Percentiles rank a stretch among this genome's conserved stretches.
phyloP scores from a whole-genome alignment of 768 basidiomycete species.

The Wakefieldia striispora region DNA sequence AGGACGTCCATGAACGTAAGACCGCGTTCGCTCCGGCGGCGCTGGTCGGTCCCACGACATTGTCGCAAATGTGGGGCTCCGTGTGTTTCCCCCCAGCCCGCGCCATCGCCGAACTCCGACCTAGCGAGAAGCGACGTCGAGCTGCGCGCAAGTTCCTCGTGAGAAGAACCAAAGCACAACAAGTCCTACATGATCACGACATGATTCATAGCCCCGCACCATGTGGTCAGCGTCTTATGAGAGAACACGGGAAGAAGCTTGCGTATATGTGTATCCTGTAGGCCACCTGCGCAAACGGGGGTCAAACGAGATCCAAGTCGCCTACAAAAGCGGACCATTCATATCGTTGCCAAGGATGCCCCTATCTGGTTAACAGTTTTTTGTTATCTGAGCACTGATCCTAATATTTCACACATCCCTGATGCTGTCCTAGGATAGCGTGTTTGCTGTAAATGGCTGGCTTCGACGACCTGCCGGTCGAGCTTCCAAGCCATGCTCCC shows the following conservation, averaged over 20 bases:
- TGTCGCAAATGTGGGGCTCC: conserved; percentile 45
- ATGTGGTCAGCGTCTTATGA: conserved; percentile 6
- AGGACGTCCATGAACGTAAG: neutral
- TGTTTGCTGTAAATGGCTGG: too few species aligned
- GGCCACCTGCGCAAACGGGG: too few species aligned
- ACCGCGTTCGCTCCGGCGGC: conserved; percentile 30
- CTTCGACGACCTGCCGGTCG: too few species aligned
- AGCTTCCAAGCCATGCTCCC: too few species aligned
- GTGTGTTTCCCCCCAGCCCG: conserved; percentile 65
- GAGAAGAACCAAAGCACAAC: conserved; percentile 63
- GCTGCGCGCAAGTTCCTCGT: conserved; percentile 53
- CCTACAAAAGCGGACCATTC: conserved; percentile 54
- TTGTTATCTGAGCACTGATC: too few species aligned
- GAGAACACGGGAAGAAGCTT: neutral
- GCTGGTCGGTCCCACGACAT: conserved; percentile 45
- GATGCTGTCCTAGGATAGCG: too few species aligned
- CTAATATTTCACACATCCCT: too few species aligned
- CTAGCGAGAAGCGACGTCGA: conserved; percentile 47
- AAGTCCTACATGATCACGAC: conserved; percentile 68
- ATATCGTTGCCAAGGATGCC: too few species aligned
- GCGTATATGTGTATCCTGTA: too few species aligned
- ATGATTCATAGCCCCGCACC: conserved; percentile 47
- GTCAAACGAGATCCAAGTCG: conserved; percentile 3
- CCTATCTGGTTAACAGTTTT: too few species aligned
- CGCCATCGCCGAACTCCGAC: conserved; percentile 34